A percentile compares a stretch with the other conserved stretches of the same genome.
Conservation (phyloP, 2,329 filamentous ascomycete species). For the Biscogniauxia marginata region DNA sequence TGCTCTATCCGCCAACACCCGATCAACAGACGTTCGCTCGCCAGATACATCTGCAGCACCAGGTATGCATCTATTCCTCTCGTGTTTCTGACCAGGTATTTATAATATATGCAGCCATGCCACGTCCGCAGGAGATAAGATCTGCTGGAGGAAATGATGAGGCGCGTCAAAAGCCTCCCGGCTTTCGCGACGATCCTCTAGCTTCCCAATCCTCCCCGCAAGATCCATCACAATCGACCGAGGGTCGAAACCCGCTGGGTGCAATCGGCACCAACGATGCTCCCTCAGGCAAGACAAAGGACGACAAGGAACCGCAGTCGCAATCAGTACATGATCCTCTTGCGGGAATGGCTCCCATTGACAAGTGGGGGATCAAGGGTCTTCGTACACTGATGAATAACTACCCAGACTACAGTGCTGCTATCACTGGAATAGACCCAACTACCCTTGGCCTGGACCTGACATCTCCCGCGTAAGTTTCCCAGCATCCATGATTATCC, state of each 20-base stretch:
- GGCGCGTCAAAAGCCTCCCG: constrained; percentile 42
- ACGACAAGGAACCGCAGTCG: constrained; percentile 40
- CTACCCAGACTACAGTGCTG: constrained; percentile 60
- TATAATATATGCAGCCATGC: constrained; percentile 30
- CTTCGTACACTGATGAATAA: constrained; percentile 63
- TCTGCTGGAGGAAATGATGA: constrained; percentile 43
- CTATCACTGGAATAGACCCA: constrained; percentile 60
- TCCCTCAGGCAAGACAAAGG: constrained; percentile 39
- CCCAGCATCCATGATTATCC: not conserved
- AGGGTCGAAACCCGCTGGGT: constrained; percentile 42
- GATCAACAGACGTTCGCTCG: constrained; percentile 49
- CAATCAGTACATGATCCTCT: constrained; percentile 56
- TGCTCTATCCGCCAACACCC: constrained; percentile 59
- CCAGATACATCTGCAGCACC: constrained; percentile 42
- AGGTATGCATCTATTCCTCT: constrained; percentile 27
- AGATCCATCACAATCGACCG: constrained; percentile 35
- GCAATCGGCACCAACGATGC: constrained; percentile 46
- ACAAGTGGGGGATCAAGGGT: constrained; percentile 66
- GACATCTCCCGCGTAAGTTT: constrained; percentile 54
- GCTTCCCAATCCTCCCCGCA: constrained; percentile 34
- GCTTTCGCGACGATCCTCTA: constrained; percentile 44
- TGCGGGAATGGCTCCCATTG: constrained; percentile 58
- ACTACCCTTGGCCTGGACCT: constrained; percentile 57
- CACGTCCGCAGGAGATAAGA: constrained; percentile 46
- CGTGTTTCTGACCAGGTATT: constrained; percentile 16